Base-by-base conservation (phyloP, 2,329 filamentous ascomycete genomes). In the Chrysoporthe cubensis region DNA sequence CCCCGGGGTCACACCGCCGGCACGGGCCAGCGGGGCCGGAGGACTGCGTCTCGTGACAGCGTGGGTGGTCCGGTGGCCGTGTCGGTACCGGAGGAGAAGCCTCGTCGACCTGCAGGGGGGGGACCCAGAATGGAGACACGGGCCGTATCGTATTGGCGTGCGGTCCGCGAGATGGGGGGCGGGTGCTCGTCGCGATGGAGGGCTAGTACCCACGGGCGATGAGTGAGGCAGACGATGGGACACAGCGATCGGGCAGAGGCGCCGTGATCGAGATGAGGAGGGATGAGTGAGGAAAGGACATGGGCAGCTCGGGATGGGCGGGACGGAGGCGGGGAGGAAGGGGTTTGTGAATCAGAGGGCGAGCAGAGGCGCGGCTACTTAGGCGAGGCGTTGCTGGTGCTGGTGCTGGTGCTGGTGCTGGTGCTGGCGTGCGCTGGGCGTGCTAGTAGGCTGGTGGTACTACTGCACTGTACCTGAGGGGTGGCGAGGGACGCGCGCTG, bases 1-100 rank as follows among this genome's bases (percentile, higher is more conserved):
- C 52, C 52, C 46, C 58, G 18, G 62, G 52, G 52, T 66, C 62
- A 65, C 68, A 62, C 68, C 59, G 68, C 42, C 59, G 18, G 37
- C 58, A 54, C 26, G 44, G 37, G 54, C 34, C 57, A 61, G 59
- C 43, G 32, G 64, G 50, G 56, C 56, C 62, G 62, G 37, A 57
- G 59, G 34, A 58, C 37, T 26, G 59, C 8, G 37, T n/a, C 37
- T 50, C 13, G 42, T 34, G 50, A 46, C 37, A 40, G 13, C 14
- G 21, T 48, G 59, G 42, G 37, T 44, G 14, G 21, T 32, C 58
- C 21, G 58, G 21, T 61, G 59, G n/a, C 59, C 43, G 32, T 40
- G 14, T 43, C 57, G 37, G 9, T 8, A 7, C 18, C 40, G 16
- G n/a, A 2, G 8, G 14, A 34, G 34, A 42, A 18, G 16, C 4